These are phyloP conservation scores for Lasiodiplodia sp. DNA, from an alignment of 2,329 filamentous ascomycete genomes.

Conservation along the genomic window DNA sequence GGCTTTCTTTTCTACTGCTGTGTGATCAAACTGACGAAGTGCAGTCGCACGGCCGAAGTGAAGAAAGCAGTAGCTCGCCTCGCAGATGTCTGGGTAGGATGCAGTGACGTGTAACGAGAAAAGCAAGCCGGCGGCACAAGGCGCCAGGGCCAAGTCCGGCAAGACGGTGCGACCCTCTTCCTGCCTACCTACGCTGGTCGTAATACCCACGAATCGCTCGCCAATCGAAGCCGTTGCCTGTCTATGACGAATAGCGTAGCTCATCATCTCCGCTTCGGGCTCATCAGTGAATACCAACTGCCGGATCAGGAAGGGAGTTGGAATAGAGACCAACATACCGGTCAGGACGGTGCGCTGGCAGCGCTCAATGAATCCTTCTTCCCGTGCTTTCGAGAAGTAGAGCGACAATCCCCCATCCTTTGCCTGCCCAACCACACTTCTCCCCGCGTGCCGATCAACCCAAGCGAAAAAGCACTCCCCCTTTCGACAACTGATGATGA, in stretches of 20 bases:
- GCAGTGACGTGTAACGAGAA: background rate
- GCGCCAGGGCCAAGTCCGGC: too few species aligned
- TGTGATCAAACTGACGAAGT: background rate
- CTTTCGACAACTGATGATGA: background rate
- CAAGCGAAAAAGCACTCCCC: background rate
- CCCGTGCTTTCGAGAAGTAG: background rate
- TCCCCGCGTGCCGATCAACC: conserved; percentile 2
- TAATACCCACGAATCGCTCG: background rate
- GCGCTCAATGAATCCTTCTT: background rate
- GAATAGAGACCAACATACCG: background rate
- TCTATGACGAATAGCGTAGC: background rate
- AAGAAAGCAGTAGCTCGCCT: background rate
- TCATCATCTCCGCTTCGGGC: background rate
- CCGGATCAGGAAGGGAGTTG: background rate
- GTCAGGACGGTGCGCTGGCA: background rate
- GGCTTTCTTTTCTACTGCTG: background rate
- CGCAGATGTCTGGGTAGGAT: background rate
- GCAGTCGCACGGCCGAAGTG: background rate
- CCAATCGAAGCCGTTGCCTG: background rate
- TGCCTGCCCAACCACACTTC: background rate
- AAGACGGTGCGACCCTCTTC: too few species aligned
- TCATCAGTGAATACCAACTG: background rate
- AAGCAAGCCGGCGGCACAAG: background rate
- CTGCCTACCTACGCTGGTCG: background rate
- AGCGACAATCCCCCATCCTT: background rate